phyloP scores from a whole-genome alignment of 768 basidiomycete genomes.

The Astraeus odoratus region DNA sequence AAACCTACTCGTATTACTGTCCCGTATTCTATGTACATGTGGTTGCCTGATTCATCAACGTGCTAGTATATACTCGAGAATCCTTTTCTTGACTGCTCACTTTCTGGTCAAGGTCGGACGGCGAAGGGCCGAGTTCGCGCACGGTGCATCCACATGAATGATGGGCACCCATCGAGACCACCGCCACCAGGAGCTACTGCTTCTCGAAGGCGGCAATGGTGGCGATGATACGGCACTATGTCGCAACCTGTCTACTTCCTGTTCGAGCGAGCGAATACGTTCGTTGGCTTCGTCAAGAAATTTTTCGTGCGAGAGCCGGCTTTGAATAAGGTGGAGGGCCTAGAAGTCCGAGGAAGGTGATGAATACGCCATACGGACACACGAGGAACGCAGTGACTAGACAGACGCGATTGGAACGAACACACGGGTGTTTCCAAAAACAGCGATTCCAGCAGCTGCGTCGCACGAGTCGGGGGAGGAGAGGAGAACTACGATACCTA shows the following conservation, averaged over 20 bases:
- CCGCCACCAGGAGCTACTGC: constrained; percentile 18
- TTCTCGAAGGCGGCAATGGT: constrained; percentile 1
- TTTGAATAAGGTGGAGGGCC: constrained; percentile 62
- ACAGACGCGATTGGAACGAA: too few relatives aligned
- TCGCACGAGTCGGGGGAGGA: background rate
- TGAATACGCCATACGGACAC: too few relatives aligned
- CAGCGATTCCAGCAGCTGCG: too few relatives aligned
- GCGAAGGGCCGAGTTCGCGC: too few relatives aligned
- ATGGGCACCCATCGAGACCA: constrained; percentile 3
- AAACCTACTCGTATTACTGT: too few relatives aligned
- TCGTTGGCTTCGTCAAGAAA: constrained; percentile 55
- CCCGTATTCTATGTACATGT: too few relatives aligned
- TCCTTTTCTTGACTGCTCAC: too few relatives aligned
- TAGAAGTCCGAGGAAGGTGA: constrained; percentile 20
- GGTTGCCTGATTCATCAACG: too few relatives aligned
- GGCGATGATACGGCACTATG: constrained; percentile 1
- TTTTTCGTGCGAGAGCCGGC: constrained; percentile 62
- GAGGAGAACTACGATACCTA: constrained; percentile 27
- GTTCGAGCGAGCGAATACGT: constrained; percentile 50
- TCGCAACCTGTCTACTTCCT: constrained; percentile 41
- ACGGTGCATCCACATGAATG: background rate
- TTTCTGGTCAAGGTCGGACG: too few relatives aligned
- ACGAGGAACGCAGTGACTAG: too few relatives aligned
- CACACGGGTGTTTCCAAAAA: too few relatives aligned
- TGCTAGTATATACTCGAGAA: too few relatives aligned